These are phyloP conservation scores for Withania somnifera DNA, from an alignment of 305 asterid species.

Conservation along the genomic window DNA sequence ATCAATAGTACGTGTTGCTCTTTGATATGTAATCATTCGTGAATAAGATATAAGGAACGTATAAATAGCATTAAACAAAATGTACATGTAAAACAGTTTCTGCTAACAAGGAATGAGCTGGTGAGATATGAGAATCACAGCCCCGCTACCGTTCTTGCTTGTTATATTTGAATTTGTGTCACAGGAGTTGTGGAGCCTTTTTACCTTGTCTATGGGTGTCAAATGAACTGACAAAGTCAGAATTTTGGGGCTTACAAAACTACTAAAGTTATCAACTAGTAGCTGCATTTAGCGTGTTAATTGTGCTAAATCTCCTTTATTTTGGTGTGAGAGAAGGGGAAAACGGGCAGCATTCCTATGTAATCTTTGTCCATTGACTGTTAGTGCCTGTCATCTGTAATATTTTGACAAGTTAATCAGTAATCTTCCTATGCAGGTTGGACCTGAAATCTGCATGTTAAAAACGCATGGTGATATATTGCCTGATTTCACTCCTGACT, in stretches of 20 bases:
- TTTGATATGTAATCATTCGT: not conserved
- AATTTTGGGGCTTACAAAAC: not conserved
- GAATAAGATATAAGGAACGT: not conserved
- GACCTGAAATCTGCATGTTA: constrained; percentile 92
- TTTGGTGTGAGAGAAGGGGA: not conserved
- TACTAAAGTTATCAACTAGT: not conserved
- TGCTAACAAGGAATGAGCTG: not conserved
- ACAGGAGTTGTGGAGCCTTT: not conserved
- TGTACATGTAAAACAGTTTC: not conserved
- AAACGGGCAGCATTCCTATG: not conserved
- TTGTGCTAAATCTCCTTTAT: not conserved
- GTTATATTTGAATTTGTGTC: not conserved
- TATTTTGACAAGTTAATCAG: constrained; percentile 1
- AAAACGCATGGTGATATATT: constrained; percentile 96
- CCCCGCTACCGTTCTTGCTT: not conserved
- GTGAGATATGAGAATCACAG: not conserved
- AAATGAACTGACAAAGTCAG: not conserved
- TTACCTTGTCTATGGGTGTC: not conserved
- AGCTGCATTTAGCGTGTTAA: not conserved
- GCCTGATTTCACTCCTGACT: constrained; percentile 87
- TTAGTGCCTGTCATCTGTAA: not conserved
- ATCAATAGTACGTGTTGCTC: not conserved
- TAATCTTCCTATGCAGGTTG: constrained; percentile 49
- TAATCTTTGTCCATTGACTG: not conserved
- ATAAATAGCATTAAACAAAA: not conserved